A percentile compares a stretch with the other conserved stretches of the same genome.
phyloP scores from a whole-genome alignment of 306 rosid genomes.

The Fragaria iinumae region DNA sequence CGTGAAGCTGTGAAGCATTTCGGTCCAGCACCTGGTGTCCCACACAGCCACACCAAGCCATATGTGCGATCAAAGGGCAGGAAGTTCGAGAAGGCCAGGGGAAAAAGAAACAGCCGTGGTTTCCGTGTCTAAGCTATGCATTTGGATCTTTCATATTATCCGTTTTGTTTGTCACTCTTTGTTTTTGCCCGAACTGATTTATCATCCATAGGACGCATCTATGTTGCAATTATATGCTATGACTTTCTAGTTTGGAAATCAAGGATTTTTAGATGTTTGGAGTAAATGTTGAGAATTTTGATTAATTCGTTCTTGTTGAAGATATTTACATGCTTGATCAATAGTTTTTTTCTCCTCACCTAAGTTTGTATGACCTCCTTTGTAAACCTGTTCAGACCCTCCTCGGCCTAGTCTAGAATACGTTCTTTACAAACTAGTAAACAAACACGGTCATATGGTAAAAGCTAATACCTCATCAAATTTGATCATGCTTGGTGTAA shows the following conservation, averaged over 20 bases:
- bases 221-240: neutral
- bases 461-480: too few relatives aligned
- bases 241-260: conserved; percentile 9
- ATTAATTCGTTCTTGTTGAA: neutral
- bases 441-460: too few relatives aligned
- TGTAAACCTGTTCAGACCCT: too few relatives aligned
- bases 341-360: too few relatives aligned
- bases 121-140: conserved; percentile 43
- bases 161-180: neutral
- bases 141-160: neutral
- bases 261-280: conserved; percentile 7
- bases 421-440: too few relatives aligned
- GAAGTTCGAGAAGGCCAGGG: conserved; percentile 56
- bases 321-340: neutral
- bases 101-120: conserved; percentile 59
- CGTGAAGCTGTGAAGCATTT: conserved; percentile 72
- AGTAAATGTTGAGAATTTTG: neutral
- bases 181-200: neutral
- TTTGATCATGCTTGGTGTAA: too few relatives aligned
- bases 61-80: conserved; percentile 51
- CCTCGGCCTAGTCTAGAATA: too few relatives aligned
- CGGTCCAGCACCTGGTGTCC: conserved; percentile 71
- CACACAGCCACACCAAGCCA: conserved; percentile 66
- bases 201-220: neutral
- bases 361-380: too few relatives aligned